Conservation (phyloP, 352 stramenopile species). For the Ophiocytium majus region DNA sequence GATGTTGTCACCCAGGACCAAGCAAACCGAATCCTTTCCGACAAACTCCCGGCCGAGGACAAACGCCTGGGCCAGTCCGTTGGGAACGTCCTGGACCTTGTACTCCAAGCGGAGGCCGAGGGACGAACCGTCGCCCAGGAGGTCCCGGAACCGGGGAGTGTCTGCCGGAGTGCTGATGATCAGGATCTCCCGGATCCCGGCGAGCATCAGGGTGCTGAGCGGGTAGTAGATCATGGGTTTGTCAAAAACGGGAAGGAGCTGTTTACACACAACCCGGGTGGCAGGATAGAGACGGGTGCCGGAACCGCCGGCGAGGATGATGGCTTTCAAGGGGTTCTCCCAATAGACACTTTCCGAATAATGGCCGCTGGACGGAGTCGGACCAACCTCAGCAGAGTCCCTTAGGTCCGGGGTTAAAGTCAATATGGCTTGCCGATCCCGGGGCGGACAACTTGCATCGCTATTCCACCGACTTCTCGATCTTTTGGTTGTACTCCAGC, state of each 20-base stretch:
- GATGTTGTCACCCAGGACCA: neutral
- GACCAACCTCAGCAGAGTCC: no score
- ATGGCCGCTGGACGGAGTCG: no score
- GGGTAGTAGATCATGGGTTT: conserved; percentile 12
- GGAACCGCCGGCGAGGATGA: neutral
- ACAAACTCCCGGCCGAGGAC: neutral
- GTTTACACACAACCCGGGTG: neutral
- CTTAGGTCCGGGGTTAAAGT: no score
- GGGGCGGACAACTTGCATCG: no score
- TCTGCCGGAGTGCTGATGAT: neutral
- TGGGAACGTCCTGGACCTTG: neutral
- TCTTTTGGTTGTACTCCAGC: no score
- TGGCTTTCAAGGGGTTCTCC: no score
- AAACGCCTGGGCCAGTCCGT: conserved; percentile 4
- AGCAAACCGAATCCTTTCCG: neutral
- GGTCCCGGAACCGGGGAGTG: neutral
- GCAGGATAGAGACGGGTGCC: neutral
- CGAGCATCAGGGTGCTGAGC: neutral
- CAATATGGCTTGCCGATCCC: no score
- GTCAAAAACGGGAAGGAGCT: neutral
- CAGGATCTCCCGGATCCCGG: neutral
- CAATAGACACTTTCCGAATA: no score
- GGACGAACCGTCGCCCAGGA: neutral
- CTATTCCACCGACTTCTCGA: no score
- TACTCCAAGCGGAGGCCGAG: neutral